Evolutionary conservation across 2,329 filamentous ascomycete genomes (phyloP).

Genomic region (Clathrospora elynae): DNA sequence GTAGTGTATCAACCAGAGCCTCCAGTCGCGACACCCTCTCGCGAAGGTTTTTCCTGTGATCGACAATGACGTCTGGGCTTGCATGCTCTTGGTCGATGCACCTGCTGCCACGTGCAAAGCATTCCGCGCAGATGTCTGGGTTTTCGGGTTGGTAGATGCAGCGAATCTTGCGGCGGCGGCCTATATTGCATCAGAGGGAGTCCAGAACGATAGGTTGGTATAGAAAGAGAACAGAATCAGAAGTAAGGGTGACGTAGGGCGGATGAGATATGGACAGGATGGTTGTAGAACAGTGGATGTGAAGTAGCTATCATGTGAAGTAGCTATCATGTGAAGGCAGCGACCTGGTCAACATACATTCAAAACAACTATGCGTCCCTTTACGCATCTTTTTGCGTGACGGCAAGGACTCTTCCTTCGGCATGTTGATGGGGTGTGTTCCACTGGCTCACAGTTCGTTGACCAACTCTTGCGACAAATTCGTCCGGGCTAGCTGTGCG

Average conservation of each 20-base stretch:
- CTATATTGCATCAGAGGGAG: conserved; percentile 40
- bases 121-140: conserved; percentile 52
- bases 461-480: conserved; percentile 19
- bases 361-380: conserved; percentile 53
- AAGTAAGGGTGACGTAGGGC: conserved; percentile 9
- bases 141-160: conserved; percentile 53
- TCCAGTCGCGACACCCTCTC: conserved; percentile 52
- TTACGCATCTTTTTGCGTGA: conserved; percentile 52
- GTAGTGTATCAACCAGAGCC: conserved; percentile 47
- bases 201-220: neutral
- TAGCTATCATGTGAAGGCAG: conserved; percentile 8
- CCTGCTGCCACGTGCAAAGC: conserved; percentile 51
- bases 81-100: conserved; percentile 56
- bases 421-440: conserved; percentile 35
- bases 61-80: conserved; percentile 48
- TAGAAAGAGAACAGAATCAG: conserved; percentile 1
- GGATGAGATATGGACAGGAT: conserved; percentile 5
- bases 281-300: conserved; percentile 6
- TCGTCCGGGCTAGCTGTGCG: conserved; percentile 25
- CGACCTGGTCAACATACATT: conserved; percentile 45
- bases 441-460: conserved; percentile 8
- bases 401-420: conserved; percentile 43
- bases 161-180: conserved; percentile 57
- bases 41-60: conserved; percentile 52
- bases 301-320: conserved; percentile 7